Base-by-base conservation (phyloP, 2,329 filamentous ascomycete species). In the Pseudomassariella vexata region DNA sequence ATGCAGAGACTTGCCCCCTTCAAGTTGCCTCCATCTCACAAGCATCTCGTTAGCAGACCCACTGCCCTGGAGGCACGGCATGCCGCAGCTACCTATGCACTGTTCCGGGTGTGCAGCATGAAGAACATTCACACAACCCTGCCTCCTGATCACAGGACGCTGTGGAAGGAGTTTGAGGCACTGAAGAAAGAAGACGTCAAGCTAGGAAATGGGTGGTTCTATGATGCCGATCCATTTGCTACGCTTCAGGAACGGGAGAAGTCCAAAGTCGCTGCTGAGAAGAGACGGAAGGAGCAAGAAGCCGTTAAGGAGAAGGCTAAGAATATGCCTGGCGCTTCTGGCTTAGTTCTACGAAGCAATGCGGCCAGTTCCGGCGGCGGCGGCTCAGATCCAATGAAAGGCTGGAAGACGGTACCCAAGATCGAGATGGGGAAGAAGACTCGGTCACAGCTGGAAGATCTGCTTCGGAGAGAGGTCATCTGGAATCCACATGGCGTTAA, bases 81-180 rank as follows among this genome's bases (percentile, higher is more conserved):
- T 64, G 92, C 94, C 44, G 88, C 89, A 7, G 92, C 92, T 4
- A 86, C 89, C 0, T 96, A 94, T 60, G 85, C 82, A 3, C 70
- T 98, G 7, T 96, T 92, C 54, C 76, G 92, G 30, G 85, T 96
- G 4, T 90, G 85, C 58, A 95, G 84, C 53, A 94, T 94, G 80
- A 88, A 89, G 60, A 96, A 96, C 54, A 77, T 95, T 48, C 87
- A 95, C 53, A 94, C 88, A 67, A 90, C 89, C 64, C 70, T 98
- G 43, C 92, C 92, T 16, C 92, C 92, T 0, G 85, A 84, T 37
- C 94, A 95, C 60, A 83, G 82, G 51, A 77, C 85, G 42, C 65
- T 95, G 24, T 98, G 92, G 92, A 94, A 94, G 54, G 80, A 89
- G 36, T 95, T 98, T 45, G 76, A 83, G 40, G 73, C 78, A 4